Evolutionary conservation across 129 eudicot genomes (phyloP).

Genomic region (Pittosporum tobira): DNA sequence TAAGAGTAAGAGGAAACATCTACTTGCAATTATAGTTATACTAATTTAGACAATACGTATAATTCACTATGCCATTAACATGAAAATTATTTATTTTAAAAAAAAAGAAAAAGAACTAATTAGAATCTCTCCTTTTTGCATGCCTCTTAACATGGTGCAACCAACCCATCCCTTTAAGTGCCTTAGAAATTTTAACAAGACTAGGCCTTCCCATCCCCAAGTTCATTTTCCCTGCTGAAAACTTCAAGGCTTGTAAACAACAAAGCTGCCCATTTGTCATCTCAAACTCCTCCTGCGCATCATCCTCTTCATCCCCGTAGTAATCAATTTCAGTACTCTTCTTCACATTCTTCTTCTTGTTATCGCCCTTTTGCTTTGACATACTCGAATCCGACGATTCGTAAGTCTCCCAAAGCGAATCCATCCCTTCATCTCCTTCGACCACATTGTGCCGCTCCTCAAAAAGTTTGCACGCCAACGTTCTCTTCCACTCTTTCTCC

Average conservation of each 20-base stretch:
- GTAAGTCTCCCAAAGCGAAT: constrained; percentile 75
- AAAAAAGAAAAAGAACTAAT: constrained; percentile 5
- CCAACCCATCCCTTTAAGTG: constrained; percentile 85
- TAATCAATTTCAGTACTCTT: constrained; percentile 3
- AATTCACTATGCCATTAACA: neutral
- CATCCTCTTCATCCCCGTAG: constrained; percentile 29
- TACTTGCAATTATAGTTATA: neutral
- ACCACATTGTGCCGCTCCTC: constrained; percentile 50
- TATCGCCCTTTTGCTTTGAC: constrained; percentile 17
- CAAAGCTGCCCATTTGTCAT: constrained; percentile 48
- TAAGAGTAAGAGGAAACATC: neutral
- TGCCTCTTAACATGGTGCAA: constrained; percentile 55
- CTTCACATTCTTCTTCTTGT: constrained; percentile 20
- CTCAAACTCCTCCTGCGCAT: constrained; percentile 37
- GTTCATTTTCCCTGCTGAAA: constrained; percentile 91
- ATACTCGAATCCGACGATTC: constrained; percentile 36
- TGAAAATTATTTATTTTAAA: neutral
- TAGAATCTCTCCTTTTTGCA: constrained; percentile 31
- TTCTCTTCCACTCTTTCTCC: constrained; percentile 62
- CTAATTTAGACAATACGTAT: neutral
- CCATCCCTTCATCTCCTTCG: constrained; percentile 80
- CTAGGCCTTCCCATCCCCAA: constrained; percentile 81
- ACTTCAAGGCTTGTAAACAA: constrained; percentile 77
- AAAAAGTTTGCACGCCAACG: constrained; percentile 46
- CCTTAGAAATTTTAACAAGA: constrained; percentile 68